These are phyloP conservation scores for Rhodotorula paludigena DNA, from an alignment of 768 basidiomycete genomes.

Conservation along the genomic window DNA sequence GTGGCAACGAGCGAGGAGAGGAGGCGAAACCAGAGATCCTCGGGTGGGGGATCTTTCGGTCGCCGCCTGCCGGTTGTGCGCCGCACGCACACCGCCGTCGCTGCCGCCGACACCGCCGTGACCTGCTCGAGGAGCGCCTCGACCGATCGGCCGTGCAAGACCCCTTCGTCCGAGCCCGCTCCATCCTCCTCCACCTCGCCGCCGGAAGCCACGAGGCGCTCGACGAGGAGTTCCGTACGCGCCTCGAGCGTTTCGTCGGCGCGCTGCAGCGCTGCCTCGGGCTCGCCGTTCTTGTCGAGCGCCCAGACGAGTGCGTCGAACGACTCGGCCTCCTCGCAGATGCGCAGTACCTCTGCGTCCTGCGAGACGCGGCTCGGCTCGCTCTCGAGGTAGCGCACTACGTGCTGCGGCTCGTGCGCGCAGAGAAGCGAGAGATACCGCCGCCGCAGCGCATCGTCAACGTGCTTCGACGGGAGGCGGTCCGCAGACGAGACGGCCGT, in stretches of 20 bases:
- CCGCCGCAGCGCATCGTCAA: conserved; percentile 56
- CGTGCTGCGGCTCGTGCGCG: conserved; percentile 59
- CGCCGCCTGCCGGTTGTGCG: conserved; percentile 53
- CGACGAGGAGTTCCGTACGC: conserved; percentile 36
- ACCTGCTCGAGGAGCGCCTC: conserved; percentile 52
- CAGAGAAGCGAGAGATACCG: conserved; percentile 71
- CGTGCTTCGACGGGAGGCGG: conserved; percentile 39
- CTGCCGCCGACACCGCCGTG: conserved; percentile 58
- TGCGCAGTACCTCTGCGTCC: conserved; percentile 33
- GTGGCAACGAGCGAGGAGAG: conserved; percentile 73
- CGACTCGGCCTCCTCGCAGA: conserved; percentile 63
- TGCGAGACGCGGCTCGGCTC: conserved; percentile 3
- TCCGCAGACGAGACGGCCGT: background rate
- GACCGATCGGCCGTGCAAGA: background rate
- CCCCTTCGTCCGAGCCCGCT: background rate
- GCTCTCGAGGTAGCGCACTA: conserved; percentile 51
- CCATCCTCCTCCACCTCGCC: conserved; percentile 14
- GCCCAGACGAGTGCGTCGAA: conserved; percentile 81
- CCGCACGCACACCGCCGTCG: conserved; percentile 65
- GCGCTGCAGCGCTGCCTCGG: conserved; percentile 62
- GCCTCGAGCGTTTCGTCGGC: conserved; percentile 52
- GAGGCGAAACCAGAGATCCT: conserved; percentile 85
- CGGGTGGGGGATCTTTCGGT: conserved; percentile 51
- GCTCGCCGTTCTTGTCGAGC: conserved; percentile 60
- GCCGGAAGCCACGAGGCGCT: conserved; percentile 1